Conservation (phyloP, 352 stramenopile genomes). For the Chrysophaeum taylorii region DNA sequence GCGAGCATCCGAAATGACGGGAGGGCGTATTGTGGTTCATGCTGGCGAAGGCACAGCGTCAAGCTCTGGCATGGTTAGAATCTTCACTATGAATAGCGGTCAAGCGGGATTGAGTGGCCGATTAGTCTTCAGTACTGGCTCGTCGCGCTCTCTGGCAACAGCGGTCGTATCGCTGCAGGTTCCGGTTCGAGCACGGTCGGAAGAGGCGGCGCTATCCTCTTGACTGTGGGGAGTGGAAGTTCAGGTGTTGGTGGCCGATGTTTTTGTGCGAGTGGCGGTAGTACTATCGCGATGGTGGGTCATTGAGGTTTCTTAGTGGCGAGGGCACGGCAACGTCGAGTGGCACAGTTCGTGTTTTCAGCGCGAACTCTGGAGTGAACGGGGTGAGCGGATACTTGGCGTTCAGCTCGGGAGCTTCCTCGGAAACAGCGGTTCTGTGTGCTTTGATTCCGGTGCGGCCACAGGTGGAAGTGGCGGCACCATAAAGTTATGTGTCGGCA, state of each 20-base stretch:
- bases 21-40: too few relatives aligned
- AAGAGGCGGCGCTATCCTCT: not conserved
- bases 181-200: not conserved
- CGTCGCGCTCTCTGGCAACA: not conserved
- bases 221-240: not conserved
- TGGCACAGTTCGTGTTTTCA: too few relatives aligned
- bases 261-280: not conserved
- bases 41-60: not conserved
- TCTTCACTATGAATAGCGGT: constrained; percentile 25
- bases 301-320: not conserved
- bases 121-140: constrained; percentile 4
- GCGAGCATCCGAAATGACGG: constrained; percentile 25
- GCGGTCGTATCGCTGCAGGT: not conserved
- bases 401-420: too few relatives aligned
- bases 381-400: too few relatives aligned
- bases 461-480: constrained; percentile 50
- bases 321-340: not conserved
- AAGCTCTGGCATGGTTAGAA: not conserved
- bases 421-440: too few relatives aligned
- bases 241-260: not conserved
- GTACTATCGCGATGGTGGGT: not conserved
- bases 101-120: constrained; percentile 25
- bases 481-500: constrained; percentile 46
- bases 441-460: too few relatives aligned
- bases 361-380: too few relatives aligned